These are phyloP conservation scores for Hyphopichia wangnamkhiaoensis DNA, from an alignment of 1,139 yeast species.

Conservation along the genomic window DNA sequence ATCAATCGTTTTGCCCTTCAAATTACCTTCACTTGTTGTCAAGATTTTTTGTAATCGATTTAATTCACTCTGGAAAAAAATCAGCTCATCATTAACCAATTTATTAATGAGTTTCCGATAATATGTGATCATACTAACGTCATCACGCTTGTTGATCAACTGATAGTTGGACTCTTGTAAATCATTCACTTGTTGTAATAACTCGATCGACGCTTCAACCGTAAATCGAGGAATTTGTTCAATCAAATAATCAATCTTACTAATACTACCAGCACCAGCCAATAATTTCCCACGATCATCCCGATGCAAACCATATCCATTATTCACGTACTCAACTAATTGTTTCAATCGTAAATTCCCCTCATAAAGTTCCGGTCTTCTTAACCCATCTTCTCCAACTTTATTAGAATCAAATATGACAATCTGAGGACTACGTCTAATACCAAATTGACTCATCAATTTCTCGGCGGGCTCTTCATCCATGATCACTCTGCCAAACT, in stretches of 20 bases:
- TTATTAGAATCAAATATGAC: conserved; percentile 42
- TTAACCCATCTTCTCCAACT: conserved; percentile 34
- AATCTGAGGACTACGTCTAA: conserved; percentile 53
- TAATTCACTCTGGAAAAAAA: conserved; percentile 52
- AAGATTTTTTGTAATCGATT: conserved; percentile 52
- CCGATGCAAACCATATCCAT: conserved; percentile 54
- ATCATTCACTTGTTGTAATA: conserved; percentile 8
- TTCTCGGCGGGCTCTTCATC: conserved; percentile 46
- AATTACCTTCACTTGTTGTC: conserved; percentile 32
- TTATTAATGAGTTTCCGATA: conserved; percentile 55
- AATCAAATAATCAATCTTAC: conserved; percentile 39
- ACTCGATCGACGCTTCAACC: conserved; percentile 9
- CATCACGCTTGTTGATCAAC: conserved; percentile 9
- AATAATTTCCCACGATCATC: conserved; percentile 49
- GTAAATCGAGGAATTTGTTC: conserved; percentile 4
- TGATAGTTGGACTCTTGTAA: conserved; percentile 1
- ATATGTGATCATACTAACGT: conserved; percentile 28
- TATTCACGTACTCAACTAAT: conserved; percentile 53
- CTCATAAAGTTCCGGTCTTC: conserved; percentile 38
- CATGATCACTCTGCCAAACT: conserved; percentile 51
- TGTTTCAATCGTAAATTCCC: conserved; percentile 45
- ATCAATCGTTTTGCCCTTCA: conserved; percentile 39
- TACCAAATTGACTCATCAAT: conserved; percentile 41
- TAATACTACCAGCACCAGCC: conserved; percentile 56
- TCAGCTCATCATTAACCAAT: conserved; percentile 46